These are phyloP conservation scores for Striga asiatica DNA, from an alignment of 257 asterid species.

Conservation along the genomic window DNA sequence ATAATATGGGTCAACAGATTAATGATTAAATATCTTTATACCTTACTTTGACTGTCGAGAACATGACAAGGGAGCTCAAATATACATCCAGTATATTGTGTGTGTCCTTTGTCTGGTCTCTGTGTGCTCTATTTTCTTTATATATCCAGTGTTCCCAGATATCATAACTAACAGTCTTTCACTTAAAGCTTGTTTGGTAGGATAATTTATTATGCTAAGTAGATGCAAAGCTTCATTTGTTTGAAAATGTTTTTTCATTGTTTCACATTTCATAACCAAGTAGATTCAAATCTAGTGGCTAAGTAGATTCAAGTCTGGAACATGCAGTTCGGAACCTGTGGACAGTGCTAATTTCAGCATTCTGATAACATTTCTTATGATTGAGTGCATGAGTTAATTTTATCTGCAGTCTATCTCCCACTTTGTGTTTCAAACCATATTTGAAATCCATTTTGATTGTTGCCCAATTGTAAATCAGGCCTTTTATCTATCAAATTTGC, in stretches of 20 bases:
- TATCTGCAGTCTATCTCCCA: too few species aligned
- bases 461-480: not conserved
- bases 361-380: too few species aligned
- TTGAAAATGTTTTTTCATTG: not conserved
- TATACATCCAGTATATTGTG: too few species aligned
- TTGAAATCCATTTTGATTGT: not conserved
- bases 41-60: not conserved
- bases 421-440: too few species aligned
- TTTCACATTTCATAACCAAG: not conserved
- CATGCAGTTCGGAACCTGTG: too few species aligned
- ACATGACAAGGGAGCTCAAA: not conserved
- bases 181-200: not conserved
- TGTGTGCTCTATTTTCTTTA: not conserved
- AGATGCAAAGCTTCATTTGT: not conserved
- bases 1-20: not conserved
- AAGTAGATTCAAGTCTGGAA: not conserved
- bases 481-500: not conserved
- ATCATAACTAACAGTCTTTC: not conserved
- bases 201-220: not conserved
- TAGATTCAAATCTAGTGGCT: not conserved
- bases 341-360: too few species aligned
- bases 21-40: not conserved
- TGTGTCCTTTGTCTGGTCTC: not conserved
- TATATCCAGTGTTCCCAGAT: not conserved
- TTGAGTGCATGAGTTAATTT: too few species aligned